phyloP scores from a whole-genome alignment of 2,329 filamentous ascomycete species.

The Venturia effusa region DNA sequence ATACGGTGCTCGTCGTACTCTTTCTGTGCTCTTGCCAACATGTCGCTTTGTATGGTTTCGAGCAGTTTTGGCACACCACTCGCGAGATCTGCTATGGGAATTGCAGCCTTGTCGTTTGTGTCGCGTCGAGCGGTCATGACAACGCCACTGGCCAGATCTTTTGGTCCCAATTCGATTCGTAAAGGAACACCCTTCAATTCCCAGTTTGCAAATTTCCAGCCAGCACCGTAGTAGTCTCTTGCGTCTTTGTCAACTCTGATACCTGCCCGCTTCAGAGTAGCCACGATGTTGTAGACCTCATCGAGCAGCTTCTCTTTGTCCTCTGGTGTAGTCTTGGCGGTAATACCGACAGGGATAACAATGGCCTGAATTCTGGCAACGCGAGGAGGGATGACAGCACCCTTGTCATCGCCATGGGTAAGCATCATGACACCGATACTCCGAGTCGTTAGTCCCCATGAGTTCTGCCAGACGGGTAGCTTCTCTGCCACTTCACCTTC shows the following conservation, averaged over 20 bases:
- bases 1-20: slow-evolving; percentile 73
- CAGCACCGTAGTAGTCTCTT: slow-evolving; percentile 72
- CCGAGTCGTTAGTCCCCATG: slow-evolving; percentile 94
- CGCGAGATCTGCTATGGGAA: slow-evolving; percentile 62
- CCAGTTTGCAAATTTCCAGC: slow-evolving; percentile 99
- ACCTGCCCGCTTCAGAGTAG: slow-evolving; percentile 58
- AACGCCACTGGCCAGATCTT: slow-evolving; percentile 76
- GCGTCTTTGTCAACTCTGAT: slow-evolving; percentile 73
- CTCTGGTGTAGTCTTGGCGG: slow-evolving; percentile 72
- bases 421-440: slow-evolving; percentile 99
- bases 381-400: slow-evolving; percentile 82
- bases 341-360: slow-evolving; percentile 87
- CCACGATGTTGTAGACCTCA: slow-evolving; percentile 61
- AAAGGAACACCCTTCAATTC: slow-evolving; percentile 93
- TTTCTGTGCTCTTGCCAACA: slow-evolving; percentile 65
- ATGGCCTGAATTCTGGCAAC: slow-evolving; percentile 79
- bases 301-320: slow-evolving; percentile 66
- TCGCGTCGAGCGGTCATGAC: slow-evolving; percentile 83
- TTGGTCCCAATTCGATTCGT: slow-evolving; percentile 89
- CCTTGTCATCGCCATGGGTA: slow-evolving; percentile 93
- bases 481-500: slow-evolving; percentile 53
- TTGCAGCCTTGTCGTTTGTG: slow-evolving; percentile 67
- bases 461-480: slow-evolving; percentile 93
- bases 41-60: slow-evolving; percentile 78
- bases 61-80: slow-evolving; percentile 70